Percentiles rank a stretch among this genome's conserved stretches.
These are phyloP conservation scores for Phialophora chinensis DNA, from an alignment of 2,329 filamentous ascomycete genomes.

Conservation along the genomic window DNA sequence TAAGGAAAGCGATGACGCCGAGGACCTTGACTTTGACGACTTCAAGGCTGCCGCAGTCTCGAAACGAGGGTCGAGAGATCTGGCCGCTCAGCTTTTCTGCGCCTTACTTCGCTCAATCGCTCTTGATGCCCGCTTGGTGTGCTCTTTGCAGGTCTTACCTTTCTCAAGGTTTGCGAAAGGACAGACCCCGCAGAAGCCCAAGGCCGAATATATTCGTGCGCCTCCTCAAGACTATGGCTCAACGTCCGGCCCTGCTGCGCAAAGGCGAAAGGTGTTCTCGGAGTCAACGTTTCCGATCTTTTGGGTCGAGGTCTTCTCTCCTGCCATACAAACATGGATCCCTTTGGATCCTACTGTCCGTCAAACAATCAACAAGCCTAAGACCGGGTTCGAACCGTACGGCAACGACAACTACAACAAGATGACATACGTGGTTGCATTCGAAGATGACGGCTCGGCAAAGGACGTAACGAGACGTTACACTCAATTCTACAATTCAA, in stretches of 20 bases:
- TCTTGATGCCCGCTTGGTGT: slow-evolving; percentile 81
- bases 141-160: slow-evolving; percentile 82
- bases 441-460: slow-evolving; percentile 77
- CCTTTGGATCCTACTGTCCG: slow-evolving; percentile 86
- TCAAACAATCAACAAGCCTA: slow-evolving; percentile 74
- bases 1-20: slow-evolving; percentile 67
- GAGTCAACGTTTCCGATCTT: slow-evolving; percentile 84
- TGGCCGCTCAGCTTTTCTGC: slow-evolving; percentile 90
- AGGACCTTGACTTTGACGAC: slow-evolving; percentile 73
- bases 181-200: slow-evolving; percentile 51
- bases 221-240: slow-evolving; percentile 34
- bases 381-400: slow-evolving; percentile 77
- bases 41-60: slow-evolving; percentile 73
- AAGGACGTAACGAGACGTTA: slow-evolving; percentile 89
- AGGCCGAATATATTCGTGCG: slow-evolving; percentile 45
- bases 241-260: slow-evolving; percentile 3
- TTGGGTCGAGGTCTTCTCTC: slow-evolving; percentile 92
- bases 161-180: slow-evolving; percentile 61
- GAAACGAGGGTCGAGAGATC: slow-evolving; percentile 81
- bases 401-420: slow-evolving; percentile 75
- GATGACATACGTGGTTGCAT: slow-evolving; percentile 83
- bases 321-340: slow-evolving; percentile 88
- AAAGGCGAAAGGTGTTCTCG: slow-evolving; percentile 27
- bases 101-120: slow-evolving; percentile 82
- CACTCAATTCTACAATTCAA: slow-evolving; percentile 84